phyloP scores from a whole-genome alignment of 768 basidiomycete species.

The Mycena alexandri region DNA sequence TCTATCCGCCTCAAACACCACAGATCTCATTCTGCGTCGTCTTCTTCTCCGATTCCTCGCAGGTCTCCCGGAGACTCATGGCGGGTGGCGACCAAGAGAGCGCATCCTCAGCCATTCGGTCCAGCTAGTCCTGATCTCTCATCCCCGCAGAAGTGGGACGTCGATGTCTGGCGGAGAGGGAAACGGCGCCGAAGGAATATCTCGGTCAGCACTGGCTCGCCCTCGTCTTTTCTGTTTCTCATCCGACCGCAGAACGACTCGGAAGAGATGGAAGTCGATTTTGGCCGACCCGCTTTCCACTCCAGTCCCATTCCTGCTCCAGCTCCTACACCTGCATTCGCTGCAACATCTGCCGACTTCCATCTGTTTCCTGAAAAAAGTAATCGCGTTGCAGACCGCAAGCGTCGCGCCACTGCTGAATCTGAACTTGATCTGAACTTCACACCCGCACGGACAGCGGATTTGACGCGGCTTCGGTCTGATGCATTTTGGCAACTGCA shows the following conservation, averaged over 20 bases:
- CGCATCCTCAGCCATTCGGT: slow-evolving; percentile 52
- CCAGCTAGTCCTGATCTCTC: slow-evolving; percentile 45
- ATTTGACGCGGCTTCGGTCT: slow-evolving; percentile 64
- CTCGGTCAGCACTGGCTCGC: slow-evolving; percentile 53
- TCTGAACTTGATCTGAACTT: slow-evolving; percentile 35
- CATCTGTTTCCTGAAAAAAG: slow-evolving; percentile 51
- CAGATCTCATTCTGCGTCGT: slow-evolving; percentile 66
- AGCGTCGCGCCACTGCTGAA: slow-evolving; percentile 42
- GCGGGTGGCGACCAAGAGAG: slow-evolving; percentile 63
- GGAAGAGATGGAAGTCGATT: slow-evolving; percentile 37
- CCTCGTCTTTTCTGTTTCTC: slow-evolving; percentile 19
- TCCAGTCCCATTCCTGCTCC: slow-evolving; percentile 47
- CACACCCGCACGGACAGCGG: slow-evolving; percentile 33
- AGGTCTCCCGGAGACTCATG: slow-evolving; percentile 53
- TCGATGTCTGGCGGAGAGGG: slow-evolving; percentile 65
- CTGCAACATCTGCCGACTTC: slow-evolving; percentile 65
- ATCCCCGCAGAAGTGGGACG: slow-evolving; percentile 62
- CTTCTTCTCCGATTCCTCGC: slow-evolving; percentile 48
- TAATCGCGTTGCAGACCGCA: slow-evolving; percentile 26
- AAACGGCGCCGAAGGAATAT: slow-evolving; percentile 66
- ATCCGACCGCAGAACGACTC: slow-evolving; percentile 24
- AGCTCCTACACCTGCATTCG: slow-evolving; percentile 52
- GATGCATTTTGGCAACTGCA: slow-evolving; percentile 76
- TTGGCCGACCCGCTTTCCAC: slow-evolving; percentile 39
- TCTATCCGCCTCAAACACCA: slow-evolving; percentile 54